A percentile compares a stretch with the other conserved stretches of the same genome.
Conservation (phyloP, 805 yeast genomes). For the Nakazawaea anatomiae region DNA sequence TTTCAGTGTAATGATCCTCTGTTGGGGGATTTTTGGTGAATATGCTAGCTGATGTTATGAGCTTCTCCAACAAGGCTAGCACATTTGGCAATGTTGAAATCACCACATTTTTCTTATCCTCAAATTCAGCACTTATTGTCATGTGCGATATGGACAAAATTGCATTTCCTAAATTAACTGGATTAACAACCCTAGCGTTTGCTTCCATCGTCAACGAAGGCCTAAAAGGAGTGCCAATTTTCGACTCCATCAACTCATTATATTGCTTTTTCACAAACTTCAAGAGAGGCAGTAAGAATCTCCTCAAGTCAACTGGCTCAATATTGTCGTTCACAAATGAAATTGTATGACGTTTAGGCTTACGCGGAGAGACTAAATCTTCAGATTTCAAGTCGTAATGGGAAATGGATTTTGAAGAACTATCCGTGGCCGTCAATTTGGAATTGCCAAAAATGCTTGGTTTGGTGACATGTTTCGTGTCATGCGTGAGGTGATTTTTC, state of each 20-base stretch:
- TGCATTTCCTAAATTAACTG: slow-evolving; percentile 55
- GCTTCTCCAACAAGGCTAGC: slow-evolving; percentile 51
- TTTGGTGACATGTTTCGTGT: background rate
- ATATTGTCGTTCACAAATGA: slow-evolving; percentile 1
- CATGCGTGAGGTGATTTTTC: background rate
- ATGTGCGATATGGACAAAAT: slow-evolving; percentile 56
- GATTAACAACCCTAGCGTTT: slow-evolving; percentile 53
- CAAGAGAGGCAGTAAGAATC: slow-evolving; percentile 1
- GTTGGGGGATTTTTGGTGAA: slow-evolving; percentile 33
- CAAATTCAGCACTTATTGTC: slow-evolving; percentile 54
- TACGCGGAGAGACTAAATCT: background rate
- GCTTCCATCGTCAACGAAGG: slow-evolving; percentile 45
- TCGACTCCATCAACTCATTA: slow-evolving; percentile 24
- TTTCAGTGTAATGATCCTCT: slow-evolving; percentile 14
- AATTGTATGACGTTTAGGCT: background rate
- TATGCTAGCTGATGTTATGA: slow-evolving; percentile 49
- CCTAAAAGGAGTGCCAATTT: slow-evolving; percentile 30
- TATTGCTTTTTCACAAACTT: slow-evolving; percentile 5
- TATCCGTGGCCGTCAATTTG: background rate
- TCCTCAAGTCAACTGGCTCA: slow-evolving; percentile 7
- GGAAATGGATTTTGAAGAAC: background rate
- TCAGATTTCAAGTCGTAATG: slow-evolving; percentile 5
- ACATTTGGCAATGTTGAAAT: slow-evolving; percentile 52
- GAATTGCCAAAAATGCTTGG: slow-evolving; percentile 22
- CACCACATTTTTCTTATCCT: slow-evolving; percentile 53